A percentile compares a stretch with the other conserved stretches of the same genome.
phyloP scores from a whole-genome alignment of 208 protist species.

The Trypanosoma caninum region DNA sequence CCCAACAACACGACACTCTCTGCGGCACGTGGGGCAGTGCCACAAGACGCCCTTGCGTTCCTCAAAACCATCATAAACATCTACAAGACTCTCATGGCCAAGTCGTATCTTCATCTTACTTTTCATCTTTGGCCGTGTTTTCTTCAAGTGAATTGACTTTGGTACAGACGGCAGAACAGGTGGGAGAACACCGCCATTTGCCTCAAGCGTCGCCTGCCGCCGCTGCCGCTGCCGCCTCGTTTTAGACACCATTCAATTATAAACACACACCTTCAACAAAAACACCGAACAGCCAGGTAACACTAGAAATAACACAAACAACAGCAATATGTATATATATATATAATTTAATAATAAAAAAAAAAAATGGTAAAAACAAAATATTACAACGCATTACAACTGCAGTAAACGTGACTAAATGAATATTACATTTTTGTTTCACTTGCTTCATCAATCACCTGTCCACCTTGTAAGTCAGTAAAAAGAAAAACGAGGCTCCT shows the following conservation, averaged over 20 bases:
- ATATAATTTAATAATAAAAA: neutral
- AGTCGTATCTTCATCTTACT: constrained; percentile 89
- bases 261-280: too few species aligned
- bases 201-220: constrained; percentile 58
- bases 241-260: constrained; percentile 78
- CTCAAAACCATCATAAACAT: constrained; percentile 87
- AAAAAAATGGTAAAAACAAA: neutral
- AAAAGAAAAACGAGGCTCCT: constrained; percentile 86
- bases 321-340: too few species aligned
- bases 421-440: constrained; percentile 5
- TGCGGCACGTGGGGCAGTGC: constrained; percentile 64
- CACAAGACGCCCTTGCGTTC: constrained; percentile 81
- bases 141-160: constrained; percentile 87
- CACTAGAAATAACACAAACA: too few species aligned
- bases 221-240: constrained; percentile 84
- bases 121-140: constrained; percentile 87
- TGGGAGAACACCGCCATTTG: constrained; percentile 62
- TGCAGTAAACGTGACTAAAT: neutral
- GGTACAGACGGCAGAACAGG: constrained; percentile 53
- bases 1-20: constrained; percentile 73
- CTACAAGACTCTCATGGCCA: constrained; percentile 71
- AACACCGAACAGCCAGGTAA: too few species aligned
- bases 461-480: constrained; percentile 56
- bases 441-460: too few species aligned
- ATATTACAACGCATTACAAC: neutral